Evolutionary conservation across 768 basidiomycete genomes (phyloP), one percentile per base, ranked within the genome.

Genomic region (Clavulina sp.): DNA sequence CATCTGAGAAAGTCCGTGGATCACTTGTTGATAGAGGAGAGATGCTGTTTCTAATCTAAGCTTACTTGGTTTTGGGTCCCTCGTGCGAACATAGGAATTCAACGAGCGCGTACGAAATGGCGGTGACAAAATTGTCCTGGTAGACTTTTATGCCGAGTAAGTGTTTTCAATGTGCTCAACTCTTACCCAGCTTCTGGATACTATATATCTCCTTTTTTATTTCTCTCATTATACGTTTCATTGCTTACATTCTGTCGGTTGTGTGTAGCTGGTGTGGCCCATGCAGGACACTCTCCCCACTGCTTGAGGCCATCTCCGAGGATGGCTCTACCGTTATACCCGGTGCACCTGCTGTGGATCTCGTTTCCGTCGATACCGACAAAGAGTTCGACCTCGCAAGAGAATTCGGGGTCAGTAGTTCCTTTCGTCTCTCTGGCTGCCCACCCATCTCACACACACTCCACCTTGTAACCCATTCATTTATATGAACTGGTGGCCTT

Each of bases 71-170:
- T n/a, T n/a, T n/a, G n/a, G n/a, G n/a, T n/a, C n/a, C n/a, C n/a
- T n/a, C n/a, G n/a, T n/a, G n/a, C n/a, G n/a, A n/a, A 4, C 41
- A 38, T 48, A 53, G 52, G 33, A 29, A 16, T 53, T 53, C 48
- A 41, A 53, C 16, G 31, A 53, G 49, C 52, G 48, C 19, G 52
- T 53, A 26, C 9, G 41, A 3, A 32, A 43, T n/a, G 48, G 53
- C 26, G 38, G 33, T 4, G 44, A 56, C n/a, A 73, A 75, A 46
- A 64, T 81, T 24, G 73, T 81, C 38, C 65, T 86, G 4, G 82
- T 84, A 23, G 84, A 86, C 57, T 86, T 86, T 57, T 81, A 84
- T 61, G 84, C 84, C 44, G 75, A 84, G 84, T 84, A 58, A 44
- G 78, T 69, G 18, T 24, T 41, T n/a, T 56, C 34, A 56, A 31